Conservation (phyloP, 2,329 filamentous ascomycete species). For the Fusarium liriodendri region DNA sequence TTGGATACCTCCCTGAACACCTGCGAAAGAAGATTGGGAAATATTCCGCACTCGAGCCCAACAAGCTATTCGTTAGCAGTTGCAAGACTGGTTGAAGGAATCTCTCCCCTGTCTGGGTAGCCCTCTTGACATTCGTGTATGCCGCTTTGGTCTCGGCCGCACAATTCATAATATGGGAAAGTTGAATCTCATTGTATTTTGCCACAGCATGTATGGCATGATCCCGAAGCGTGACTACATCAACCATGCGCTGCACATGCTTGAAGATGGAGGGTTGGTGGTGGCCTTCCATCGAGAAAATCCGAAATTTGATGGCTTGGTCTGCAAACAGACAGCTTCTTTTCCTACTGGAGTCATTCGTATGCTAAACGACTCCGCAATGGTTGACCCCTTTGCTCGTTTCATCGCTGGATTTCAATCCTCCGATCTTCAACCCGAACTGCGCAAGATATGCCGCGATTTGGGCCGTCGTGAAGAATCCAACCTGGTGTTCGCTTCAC, state of each 20-base stretch:
- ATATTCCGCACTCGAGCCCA: slow-evolving; percentile 68
- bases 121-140: too few species aligned
- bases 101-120: too few species aligned
- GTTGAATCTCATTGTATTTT: slow-evolving; percentile 70
- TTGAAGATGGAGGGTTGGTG: slow-evolving; percentile 57
- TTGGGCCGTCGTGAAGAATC: slow-evolving; percentile 46
- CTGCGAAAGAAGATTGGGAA: slow-evolving; percentile 57
- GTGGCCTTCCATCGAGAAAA: slow-evolving; percentile 67
- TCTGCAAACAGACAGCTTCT: slow-evolving; percentile 58
- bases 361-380: too few species aligned
- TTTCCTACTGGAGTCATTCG: slow-evolving; percentile 56
- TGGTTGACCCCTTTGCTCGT: slow-evolving; percentile 40
- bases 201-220: slow-evolving; percentile 74
- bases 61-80: slow-evolving; percentile 54
- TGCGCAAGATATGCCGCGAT: slow-evolving; percentile 64
- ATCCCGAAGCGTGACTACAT: slow-evolving; percentile 59
- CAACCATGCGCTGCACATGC: slow-evolving; percentile 58
- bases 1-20: slow-evolving; percentile 58
- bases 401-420: slow-evolving; percentile 62
- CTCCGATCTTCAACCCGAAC: slow-evolving; percentile 49
- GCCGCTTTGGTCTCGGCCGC: too few species aligned
- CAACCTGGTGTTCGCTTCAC: slow-evolving; percentile 39
- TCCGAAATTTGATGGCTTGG: slow-evolving; percentile 59
- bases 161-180: slow-evolving; percentile 42
- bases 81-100: slow-evolving; percentile 52